Evolutionary conservation across 1,139 yeast genomes (phyloP), one percentile per base, ranked within the genome.

Genomic region (Yarrowia galli): DNA sequence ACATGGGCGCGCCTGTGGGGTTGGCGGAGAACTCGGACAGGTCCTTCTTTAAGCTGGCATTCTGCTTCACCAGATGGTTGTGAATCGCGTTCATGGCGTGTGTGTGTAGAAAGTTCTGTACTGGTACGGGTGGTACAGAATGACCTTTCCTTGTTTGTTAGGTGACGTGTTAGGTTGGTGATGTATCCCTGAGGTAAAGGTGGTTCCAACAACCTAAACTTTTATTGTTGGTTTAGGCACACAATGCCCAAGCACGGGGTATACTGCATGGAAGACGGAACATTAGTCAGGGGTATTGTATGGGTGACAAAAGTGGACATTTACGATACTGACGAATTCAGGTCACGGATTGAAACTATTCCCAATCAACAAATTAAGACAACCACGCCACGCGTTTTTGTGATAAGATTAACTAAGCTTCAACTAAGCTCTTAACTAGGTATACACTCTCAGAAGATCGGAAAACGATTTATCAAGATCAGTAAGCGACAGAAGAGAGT

Each of bases 31-130:
- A 89, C 69, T 82, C 79, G 22, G 85, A 82, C 67, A 93, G 78
- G 73, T 92, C 97, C 71, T 85, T 85, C 70, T 87, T 85, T 68
- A 93, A 79, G 49, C 88, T 83, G 74, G 87, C 91, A 49, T 92
- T 86, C 78, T 92, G 97, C 77, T 91, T 92, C 70, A 90, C 83
- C 12, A 97, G 97, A 78, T 91, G 97, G 79, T 91, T 93, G 79
- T 89, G 92, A 67, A 92, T 81, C 36, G 97, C 87, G 79, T 92
- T 92, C 97, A 61, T 61, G 20, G 54, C 22, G 48, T 13, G 9
- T 5, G 48, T 13, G 9, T 5, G 48, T 20, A 13, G 48, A 28
- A 28, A 28, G 32, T 28, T 7, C 32, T 28, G 32, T 28, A 28
- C 32, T 28, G 32, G 9, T 28, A 28, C 22, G n/a, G 12, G 22